Evolutionary conservation across 192 early-diverging fungal species (phyloP), one percentile per base, ranked within the genome.

Genomic region (Gaertneriomyces sp.): DNA sequence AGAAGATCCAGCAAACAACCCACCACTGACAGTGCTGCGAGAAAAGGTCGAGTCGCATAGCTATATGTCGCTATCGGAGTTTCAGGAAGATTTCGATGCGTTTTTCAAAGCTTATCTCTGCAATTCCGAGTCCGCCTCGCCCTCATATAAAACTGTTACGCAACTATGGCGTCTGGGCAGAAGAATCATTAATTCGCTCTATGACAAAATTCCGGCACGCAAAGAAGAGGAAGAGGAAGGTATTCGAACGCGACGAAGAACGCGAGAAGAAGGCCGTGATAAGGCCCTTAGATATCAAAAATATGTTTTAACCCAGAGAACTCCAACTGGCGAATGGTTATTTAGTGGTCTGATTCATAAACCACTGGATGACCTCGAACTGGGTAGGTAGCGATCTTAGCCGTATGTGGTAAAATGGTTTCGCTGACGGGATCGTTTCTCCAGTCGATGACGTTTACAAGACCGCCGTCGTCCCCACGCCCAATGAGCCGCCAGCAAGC

Each of bases 1-100:
- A 39, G 66, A 68, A 53, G 66, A 68, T 51, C 57, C 58, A 47
- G 66, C 33, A 68, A 68, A 60, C 14, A 45, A 19, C 66, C 66
- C 43, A 60, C 60, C 57, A 58, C 58, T 33, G 25, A 33, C 25
- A 33, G 25, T 33, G 25, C 25, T 33, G 25, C 25, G 25, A 38
- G 44, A 50, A 10, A 68, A 68, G 41, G 5, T 68, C 4, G 43
- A 14, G 42, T 44, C n/a, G n/a, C 45, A 51, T 11, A 17, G 40
- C 10, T 68, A 68, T 41, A 14, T 7, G 7, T 14, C 66, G 17
- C 57, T 68, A 10, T 8, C 12, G 1, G 58, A 68, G 1, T 58
- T 68, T 8, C 66, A 68, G 58, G 66, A 68, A 41, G 66, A 68
- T 44, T 68, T 68, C 49, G 58, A 68, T 40, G 12, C 44, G 4